Percentiles rank a stretch among this genome's conserved stretches.
These are phyloP conservation scores for Taphrina sp. DNA, from an alignment of 1,139 yeast species.

Conservation along the genomic window DNA sequence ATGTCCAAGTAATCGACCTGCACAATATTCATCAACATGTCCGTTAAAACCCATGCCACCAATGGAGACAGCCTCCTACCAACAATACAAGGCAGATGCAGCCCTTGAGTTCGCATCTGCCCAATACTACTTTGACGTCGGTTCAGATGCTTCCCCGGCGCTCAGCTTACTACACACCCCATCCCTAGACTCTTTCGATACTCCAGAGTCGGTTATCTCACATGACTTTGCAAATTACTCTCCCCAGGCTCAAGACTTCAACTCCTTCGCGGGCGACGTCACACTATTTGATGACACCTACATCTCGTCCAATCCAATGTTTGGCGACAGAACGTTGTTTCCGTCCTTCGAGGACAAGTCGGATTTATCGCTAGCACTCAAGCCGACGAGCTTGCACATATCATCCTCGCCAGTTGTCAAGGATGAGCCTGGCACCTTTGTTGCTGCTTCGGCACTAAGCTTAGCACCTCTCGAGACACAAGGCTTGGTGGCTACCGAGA, in stretches of 20 bases:
- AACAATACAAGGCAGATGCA: too few species aligned
- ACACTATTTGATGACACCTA: not conserved
- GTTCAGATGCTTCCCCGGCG: not conserved
- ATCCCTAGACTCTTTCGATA: constrained; percentile 4
- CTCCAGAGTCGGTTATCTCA: constrained; percentile 10
- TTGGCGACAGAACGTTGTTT: constrained; percentile 1
- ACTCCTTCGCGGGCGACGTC: constrained; percentile 1
- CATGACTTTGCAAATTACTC: constrained; percentile 3
- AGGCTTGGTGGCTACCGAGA: not conserved
- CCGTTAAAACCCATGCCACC: too few species aligned
- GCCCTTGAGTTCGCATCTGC: too few species aligned
- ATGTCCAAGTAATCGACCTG: too few species aligned
- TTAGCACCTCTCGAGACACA: not conserved
- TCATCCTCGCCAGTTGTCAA: not conserved
- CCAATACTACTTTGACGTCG: not conserved
- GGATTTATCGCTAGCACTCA: not conserved
- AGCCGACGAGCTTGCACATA: not conserved
- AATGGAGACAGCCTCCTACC: constrained; percentile 9
- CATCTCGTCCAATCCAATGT: not conserved
- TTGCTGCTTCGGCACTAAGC: constrained; percentile 5
- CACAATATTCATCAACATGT: too few species aligned
- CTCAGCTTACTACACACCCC: constrained; percentile 10
- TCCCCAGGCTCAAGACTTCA: not conserved
- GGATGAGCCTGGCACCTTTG: not conserved
- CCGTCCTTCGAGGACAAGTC: not conserved